These are phyloP conservation scores for Haplographium delicatum DNA, from an alignment of 495 filamentous ascomycete species.

Conservation along the genomic window DNA sequence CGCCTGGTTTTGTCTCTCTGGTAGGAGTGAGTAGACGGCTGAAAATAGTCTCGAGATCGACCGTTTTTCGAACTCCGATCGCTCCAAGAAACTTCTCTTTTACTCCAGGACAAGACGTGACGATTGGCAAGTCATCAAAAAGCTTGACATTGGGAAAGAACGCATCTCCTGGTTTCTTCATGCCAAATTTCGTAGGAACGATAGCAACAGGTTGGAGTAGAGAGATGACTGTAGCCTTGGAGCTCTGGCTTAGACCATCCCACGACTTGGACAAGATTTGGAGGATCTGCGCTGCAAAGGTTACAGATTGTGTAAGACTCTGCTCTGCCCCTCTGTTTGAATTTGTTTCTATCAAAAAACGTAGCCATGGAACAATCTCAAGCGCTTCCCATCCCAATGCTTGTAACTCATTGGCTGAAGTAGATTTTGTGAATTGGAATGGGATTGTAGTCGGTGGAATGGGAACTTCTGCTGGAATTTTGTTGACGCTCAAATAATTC, in stretches of 20 bases:
- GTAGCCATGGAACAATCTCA: conserved; percentile 75
- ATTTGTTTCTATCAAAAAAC: conserved; percentile 64
- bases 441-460: conserved; percentile 79
- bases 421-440: conserved; percentile 58
- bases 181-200: conserved; percentile 87
- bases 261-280: conserved; percentile 79
- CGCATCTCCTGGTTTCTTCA: conserved; percentile 79
- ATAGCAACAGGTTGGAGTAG: conserved; percentile 62
- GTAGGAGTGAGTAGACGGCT: conserved; percentile 63
- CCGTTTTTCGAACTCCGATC: conserved; percentile 78
- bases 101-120: conserved; percentile 65
- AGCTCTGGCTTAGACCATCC: conserved; percentile 63
- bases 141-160: conserved; percentile 92
- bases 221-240: conserved; percentile 58
- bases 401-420: conserved; percentile 50
- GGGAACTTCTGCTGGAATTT: conserved; percentile 77
- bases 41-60: conserved; percentile 91
- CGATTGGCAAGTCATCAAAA: conserved; percentile 85
- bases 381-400: conserved; percentile 79
- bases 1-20: conserved; percentile 31
- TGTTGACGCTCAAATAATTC: conserved; percentile 64
- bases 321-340: conserved; percentile 38
- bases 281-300: conserved; percentile 75
- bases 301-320: conserved; percentile 62
- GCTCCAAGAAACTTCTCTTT: conserved; percentile 85